A percentile compares a stretch with the other conserved stretches of the same genome.
phyloP scores from a whole-genome alignment of 2,329 filamentous ascomycete species.

The Cordyceps militaris region DNA sequence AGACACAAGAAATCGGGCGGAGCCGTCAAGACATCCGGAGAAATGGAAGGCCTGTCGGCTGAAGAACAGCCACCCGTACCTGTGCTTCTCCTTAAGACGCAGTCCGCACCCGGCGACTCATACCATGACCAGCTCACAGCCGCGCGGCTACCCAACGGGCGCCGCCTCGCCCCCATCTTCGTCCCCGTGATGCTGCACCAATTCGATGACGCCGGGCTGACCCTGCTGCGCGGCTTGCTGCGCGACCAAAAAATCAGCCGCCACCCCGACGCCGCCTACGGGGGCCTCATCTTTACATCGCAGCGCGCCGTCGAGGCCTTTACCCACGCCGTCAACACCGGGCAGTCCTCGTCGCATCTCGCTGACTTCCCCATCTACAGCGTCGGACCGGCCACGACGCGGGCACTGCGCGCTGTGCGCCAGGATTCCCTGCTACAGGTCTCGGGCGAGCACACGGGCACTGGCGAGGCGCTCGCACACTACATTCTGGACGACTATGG shows the following conservation, averaged over 20 bases:
- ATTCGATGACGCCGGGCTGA: constrained; percentile 54
- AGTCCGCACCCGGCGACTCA: constrained; percentile 61
- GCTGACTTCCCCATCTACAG: constrained; percentile 61
- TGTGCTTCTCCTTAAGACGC: constrained; percentile 71
- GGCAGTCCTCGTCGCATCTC: constrained; percentile 45
- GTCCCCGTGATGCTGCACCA: constrained; percentile 71
- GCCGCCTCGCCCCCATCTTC: constrained; percentile 56
- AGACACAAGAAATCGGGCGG: not conserved
- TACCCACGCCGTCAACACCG: constrained; percentile 50
- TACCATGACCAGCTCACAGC: constrained; percentile 62
- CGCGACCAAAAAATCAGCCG: constrained; percentile 33
- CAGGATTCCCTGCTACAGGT: constrained; percentile 51
- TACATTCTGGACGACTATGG: constrained; percentile 76
- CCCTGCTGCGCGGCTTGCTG: constrained; percentile 45
- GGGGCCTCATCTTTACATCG: constrained; percentile 77
- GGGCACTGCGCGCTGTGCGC: constrained; percentile 55
- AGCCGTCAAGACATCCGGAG: not conserved
- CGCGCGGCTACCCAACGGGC: constrained; percentile 27
- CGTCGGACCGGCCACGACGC: constrained; percentile 73
- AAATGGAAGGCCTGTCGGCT: not conserved
- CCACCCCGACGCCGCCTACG: constrained; percentile 43
- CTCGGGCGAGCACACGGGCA: constrained; percentile 75
- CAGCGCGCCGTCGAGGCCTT: constrained; percentile 80
- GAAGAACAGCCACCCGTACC: not conserved
- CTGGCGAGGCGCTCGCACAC: constrained; percentile 69